These are phyloP conservation scores for Citrullus mucosospermus DNA, from an alignment of 306 rosid genomes.

Conservation along the genomic window DNA sequence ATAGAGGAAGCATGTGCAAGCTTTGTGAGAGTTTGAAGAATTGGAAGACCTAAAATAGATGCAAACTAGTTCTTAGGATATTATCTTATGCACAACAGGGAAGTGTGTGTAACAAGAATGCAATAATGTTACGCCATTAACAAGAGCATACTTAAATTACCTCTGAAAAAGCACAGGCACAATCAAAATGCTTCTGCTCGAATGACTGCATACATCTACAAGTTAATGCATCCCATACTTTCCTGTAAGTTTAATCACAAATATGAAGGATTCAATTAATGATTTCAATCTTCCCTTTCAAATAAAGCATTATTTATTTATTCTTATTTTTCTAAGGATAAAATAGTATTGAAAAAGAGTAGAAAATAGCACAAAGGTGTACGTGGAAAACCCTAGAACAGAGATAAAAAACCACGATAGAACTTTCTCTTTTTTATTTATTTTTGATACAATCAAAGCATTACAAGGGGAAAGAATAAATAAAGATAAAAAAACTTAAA, in stretches of 20 bases:
- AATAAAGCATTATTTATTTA: neutral
- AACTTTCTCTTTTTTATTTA: too few relatives aligned
- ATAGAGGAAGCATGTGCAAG: too few relatives aligned
- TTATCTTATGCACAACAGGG: neutral
- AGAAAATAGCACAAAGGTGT: too few relatives aligned
- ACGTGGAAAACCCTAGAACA: too few relatives aligned
- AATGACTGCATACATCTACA: conserved; percentile 84
- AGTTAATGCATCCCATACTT: conserved; percentile 93
- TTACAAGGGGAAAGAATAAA: too few relatives aligned
- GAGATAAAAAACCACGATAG: too few relatives aligned
- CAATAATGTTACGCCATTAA: neutral
- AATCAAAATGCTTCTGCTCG: conserved; percentile 93
- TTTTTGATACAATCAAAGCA: too few relatives aligned
- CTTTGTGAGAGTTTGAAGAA: too few relatives aligned
- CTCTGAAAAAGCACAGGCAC: conserved; percentile 93
- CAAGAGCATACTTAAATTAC: conserved; percentile 15
- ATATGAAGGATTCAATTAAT: neutral
- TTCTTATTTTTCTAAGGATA: too few relatives aligned
- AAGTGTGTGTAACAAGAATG: neutral
- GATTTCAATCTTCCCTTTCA: neutral
- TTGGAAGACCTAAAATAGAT: neutral
- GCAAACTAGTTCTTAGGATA: neutral
- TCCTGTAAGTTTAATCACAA: conserved; percentile 40
- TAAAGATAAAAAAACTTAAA: too few relatives aligned
- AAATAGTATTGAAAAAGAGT: too few relatives aligned